Conservation (phyloP, 371 early-diverging fungal genomes). For the Coemansia sp. region DNA sequence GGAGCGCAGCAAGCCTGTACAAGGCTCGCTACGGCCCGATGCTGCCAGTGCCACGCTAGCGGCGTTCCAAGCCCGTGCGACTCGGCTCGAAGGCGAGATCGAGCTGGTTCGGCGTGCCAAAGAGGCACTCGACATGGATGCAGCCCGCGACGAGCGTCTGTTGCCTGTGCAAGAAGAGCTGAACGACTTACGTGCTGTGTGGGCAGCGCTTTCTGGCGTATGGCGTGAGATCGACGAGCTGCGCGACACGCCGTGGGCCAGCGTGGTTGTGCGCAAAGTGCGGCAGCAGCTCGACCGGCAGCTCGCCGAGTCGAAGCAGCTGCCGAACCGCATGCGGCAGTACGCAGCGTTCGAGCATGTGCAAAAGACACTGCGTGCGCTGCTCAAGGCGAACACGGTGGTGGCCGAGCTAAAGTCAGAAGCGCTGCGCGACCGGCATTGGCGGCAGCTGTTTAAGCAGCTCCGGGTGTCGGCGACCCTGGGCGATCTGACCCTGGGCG, state of each 20-base stretch:
- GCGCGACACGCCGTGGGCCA: constrained; percentile 85
- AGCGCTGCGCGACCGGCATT: constrained; percentile 95
- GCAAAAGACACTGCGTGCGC: constrained; percentile 75
- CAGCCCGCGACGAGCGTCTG: constrained; percentile 61
- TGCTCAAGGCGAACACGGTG: constrained; percentile 78
- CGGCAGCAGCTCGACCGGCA: constrained; percentile 85
- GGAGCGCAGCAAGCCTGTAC: constrained; percentile 91
- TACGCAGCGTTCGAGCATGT: constrained; percentile 97
- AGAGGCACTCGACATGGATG: constrained; percentile 85
- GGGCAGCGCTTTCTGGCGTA: constrained; percentile 79
- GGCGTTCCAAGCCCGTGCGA: constrained; percentile 84
- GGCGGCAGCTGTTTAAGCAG: constrained; percentile 87
- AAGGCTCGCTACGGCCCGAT: constrained; percentile 89
- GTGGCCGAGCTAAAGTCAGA: constrained; percentile 92
- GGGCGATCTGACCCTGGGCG: constrained; percentile 88
- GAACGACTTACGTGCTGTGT: constrained; percentile 89
- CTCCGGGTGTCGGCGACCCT: constrained; percentile 70
- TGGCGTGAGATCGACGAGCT: constrained; percentile 85
- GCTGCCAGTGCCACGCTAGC: constrained; percentile 79
- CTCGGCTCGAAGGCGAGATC: constrained; percentile 81
- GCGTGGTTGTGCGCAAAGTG: constrained; percentile 86
- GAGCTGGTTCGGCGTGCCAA: constrained; percentile 90
- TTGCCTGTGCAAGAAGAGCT: constrained; percentile 91
- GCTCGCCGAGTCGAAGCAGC: constrained; percentile 76
- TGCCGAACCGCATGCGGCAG: constrained; percentile 93